phyloP scores from a whole-genome alignment of 148 eudicot species.

The Vaccinium vitisidaea region DNA sequence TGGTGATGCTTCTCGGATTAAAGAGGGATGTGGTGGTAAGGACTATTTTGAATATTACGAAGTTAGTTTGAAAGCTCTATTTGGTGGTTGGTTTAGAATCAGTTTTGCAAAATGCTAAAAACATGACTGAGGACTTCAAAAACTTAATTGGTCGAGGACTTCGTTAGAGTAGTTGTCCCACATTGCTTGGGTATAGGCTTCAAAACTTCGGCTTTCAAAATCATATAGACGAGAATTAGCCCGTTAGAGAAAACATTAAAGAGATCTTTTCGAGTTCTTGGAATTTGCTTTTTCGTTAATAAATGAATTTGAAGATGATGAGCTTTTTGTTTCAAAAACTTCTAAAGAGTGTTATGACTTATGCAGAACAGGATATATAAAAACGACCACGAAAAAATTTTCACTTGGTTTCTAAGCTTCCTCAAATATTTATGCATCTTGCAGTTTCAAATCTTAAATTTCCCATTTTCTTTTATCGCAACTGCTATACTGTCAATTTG shows the following conservation, averaged over 20 bases:
- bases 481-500: not conserved
- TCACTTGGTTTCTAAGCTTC: not conserved
- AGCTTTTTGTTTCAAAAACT: not conserved
- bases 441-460: not conserved
- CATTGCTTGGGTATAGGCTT: too few species aligned
- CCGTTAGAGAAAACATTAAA: not conserved
- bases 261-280: not conserved
- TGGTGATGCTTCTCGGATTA: conserved; percentile 2
- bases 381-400: not conserved
- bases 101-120: not conserved
- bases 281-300: not conserved
- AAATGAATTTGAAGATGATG: not conserved
- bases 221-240: not conserved
- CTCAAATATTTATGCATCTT: not conserved
- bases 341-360: not conserved
- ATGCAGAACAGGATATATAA: not conserved
- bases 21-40: conserved; percentile 8
- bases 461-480: not conserved
- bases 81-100: not conserved
- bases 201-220: not conserved
- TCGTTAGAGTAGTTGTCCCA: too few species aligned
- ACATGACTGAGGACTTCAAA: not conserved
- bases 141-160: not conserved
- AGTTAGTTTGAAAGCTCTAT: not conserved
- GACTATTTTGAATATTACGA: not conserved